Evolutionary conservation across 495 filamentous ascomycete genomes (phyloP), one percentile per base, ranked within the genome.

Genomic region (Aspergillus ostianus): DNA sequence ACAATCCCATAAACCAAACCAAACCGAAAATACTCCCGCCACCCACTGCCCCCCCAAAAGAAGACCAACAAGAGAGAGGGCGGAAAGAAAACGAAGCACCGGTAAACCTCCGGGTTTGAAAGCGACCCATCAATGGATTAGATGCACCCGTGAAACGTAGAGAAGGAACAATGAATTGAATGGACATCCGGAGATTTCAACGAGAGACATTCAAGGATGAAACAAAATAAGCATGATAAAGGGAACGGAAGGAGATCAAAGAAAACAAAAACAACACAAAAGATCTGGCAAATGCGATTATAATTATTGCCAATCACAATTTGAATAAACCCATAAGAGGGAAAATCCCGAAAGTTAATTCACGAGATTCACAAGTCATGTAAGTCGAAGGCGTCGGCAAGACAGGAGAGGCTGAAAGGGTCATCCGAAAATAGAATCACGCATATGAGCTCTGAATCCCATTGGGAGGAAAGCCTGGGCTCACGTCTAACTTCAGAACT

Each of bases 401-500:
- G 36, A 41, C 13, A 4, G 13, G 13, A 17, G 36, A 41, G 13
- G 36, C 36, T 2, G 13, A 17, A 57, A 55, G 29, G 49, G 49
- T 49, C 17, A 45, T 44, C 13, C 19, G n/a, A 47, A 60, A 21
- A 64, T 32, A 30, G 18, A 1, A 50, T 67, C 61, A 76, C 26
- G 76, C 77, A 47, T 73, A 70, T 47, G 75, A 74, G 55, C 74
- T 77, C 36, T 75, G 76, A 23, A 76, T 68, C 19, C 70, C 67
- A 46, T 59, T 69, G 9, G 71, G 56, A 32, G 67, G 64, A 53
- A 79, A 57, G 46, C 65, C 51, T 41, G 64, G 51, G 36, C 69
- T 61, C 26, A 68, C 69, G 62, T 79, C 73, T 59, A 84, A 66
- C 58, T 83, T 83, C 70, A 84, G 63, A 45, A 83, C 78, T 19